Percentiles rank a stretch among this genome's conserved stretches.
Evolutionary conservation across 2,329 filamentous ascomycete genomes (phyloP).

Genomic region (Cladosporium colombiae): DNA sequence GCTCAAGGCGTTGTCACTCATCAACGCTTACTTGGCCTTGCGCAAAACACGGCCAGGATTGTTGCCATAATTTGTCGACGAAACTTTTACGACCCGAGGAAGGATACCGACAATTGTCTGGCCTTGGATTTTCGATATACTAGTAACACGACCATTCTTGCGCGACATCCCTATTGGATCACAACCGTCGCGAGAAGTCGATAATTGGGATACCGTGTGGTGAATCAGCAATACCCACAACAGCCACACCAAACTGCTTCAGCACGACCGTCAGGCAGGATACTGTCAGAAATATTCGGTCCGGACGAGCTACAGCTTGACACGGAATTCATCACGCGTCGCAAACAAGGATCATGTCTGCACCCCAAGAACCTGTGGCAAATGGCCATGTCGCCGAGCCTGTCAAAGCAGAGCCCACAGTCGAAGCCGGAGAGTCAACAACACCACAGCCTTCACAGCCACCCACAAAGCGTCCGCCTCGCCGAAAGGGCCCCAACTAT

Average conservation of each 20-base stretch:
- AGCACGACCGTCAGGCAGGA: not conserved
- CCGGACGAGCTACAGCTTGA: not conserved
- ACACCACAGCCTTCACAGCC: slow-evolving; percentile 25
- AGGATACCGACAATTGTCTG: not conserved
- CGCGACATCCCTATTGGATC: not conserved
- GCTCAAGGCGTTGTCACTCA: not conserved
- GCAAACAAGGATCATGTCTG: not conserved
- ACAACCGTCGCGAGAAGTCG: not conserved
- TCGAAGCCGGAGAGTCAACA: slow-evolving; percentile 12
- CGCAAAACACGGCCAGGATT: not conserved
- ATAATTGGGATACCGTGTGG: not conserved
- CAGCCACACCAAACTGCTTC: not conserved
- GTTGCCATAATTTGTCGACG: not conserved
- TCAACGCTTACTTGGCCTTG: not conserved
- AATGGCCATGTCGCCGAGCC: slow-evolving; percentile 20
- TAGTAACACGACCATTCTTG: not conserved
- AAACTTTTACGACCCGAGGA: not conserved
- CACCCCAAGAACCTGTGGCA: not conserved
- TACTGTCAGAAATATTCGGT: not conserved
- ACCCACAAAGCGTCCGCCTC: slow-evolving; percentile 26
- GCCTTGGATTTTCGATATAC: not conserved
- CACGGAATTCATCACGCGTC: not conserved
- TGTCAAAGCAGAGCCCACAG: slow-evolving; percentile 7
- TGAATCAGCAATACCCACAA: not conserved
- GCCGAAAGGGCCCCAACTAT: slow-evolving; percentile 54